phyloP scores from a whole-genome alignment of 2,329 filamentous ascomycete species.

The Aspergillus thermomutatus region DNA sequence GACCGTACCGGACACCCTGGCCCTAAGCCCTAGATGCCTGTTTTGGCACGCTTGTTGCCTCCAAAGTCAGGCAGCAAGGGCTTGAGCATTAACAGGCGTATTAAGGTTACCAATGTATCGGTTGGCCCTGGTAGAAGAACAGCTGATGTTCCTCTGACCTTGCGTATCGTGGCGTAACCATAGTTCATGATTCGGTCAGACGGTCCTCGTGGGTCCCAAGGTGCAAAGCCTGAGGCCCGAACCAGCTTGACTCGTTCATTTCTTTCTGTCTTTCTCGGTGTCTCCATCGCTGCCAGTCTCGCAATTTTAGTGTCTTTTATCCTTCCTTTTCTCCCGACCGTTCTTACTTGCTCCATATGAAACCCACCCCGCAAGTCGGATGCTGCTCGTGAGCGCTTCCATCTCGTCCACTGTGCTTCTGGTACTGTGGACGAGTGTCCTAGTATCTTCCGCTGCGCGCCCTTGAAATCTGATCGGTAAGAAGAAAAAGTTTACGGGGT shows the following conservation, averaged over 20 bases:
- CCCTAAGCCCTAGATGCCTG: slow-evolving; percentile 26
- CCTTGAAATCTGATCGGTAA: slow-evolving; percentile 1
- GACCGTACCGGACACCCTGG: slow-evolving; percentile 4
- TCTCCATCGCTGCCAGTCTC: not conserved
- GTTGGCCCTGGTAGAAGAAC: not conserved
- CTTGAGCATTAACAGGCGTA: not conserved
- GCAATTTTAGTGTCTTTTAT: slow-evolving; percentile 5
- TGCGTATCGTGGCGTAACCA: not conserved
- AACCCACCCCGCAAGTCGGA: slow-evolving; percentile 22
- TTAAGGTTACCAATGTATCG: not conserved
- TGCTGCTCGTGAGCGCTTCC: slow-evolving; percentile 26
- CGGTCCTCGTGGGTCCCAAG: not conserved
- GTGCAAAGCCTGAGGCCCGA: not conserved
- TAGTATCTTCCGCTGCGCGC: slow-evolving; percentile 12
- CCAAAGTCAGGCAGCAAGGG: not conserved
- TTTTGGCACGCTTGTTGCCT: not conserved
- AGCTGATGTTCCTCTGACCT: not conserved
- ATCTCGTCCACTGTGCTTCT: slow-evolving; percentile 31
- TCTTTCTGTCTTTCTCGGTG: not conserved
- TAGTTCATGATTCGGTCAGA: not conserved
- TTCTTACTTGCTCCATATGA: not conserved
- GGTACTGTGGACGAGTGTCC: slow-evolving; percentile 31
- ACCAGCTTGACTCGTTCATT: not conserved
- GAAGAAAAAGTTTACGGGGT: not conserved
- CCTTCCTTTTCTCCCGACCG: slow-evolving; percentile 4